Conservation (phyloP, 495 filamentous ascomycete genomes). For the Emericellopsis terricola region DNA sequence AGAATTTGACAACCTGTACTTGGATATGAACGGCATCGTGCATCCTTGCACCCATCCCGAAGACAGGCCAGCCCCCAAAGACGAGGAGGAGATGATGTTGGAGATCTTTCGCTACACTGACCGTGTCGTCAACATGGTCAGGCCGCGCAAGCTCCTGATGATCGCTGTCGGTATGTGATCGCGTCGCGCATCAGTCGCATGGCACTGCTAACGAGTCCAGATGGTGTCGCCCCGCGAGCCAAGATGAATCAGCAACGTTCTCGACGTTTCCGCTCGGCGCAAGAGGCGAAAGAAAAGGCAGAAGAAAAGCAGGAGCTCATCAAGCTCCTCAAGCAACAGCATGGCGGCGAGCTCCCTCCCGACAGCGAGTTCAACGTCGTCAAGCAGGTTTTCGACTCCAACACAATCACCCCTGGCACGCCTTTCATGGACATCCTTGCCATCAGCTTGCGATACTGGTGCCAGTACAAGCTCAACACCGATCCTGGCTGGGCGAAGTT, state of each 20-base stretch:
- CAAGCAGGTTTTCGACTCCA: slow-evolving; percentile 95
- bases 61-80: slow-evolving; percentile 73
- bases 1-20: slow-evolving; percentile 92
- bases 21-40: slow-evolving; percentile 99
- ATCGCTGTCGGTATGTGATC: slow-evolving; percentile 81
- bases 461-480: slow-evolving; percentile 88
- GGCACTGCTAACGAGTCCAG: slow-evolving; percentile 29
- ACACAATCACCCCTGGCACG: slow-evolving; percentile 93
- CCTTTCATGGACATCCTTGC: slow-evolving; percentile 98
- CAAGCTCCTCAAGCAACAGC: slow-evolving; percentile 60
- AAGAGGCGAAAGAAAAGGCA: slow-evolving; percentile 87
- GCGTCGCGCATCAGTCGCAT: not conserved
- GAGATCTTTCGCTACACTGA: slow-evolving; percentile 96
- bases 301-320: slow-evolving; percentile 75
- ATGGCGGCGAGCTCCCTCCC: slow-evolving; percentile 39
- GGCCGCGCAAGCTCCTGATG: slow-evolving; percentile 87
- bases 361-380: slow-evolving; percentile 42
- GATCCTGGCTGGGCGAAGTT: slow-evolving; percentile 94
- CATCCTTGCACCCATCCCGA: slow-evolving; percentile 98
- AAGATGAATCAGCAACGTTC: slow-evolving; percentile 98
- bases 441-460: slow-evolving; percentile 84
- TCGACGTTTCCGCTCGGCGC: slow-evolving; percentile 76
- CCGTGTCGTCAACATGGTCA: slow-evolving; percentile 93
- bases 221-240: slow-evolving; percentile 83
- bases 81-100: slow-evolving; percentile 98